phyloP scores from a whole-genome alignment of 2,329 filamentous ascomycete species.

The Ophiostoma fasciatum region DNA sequence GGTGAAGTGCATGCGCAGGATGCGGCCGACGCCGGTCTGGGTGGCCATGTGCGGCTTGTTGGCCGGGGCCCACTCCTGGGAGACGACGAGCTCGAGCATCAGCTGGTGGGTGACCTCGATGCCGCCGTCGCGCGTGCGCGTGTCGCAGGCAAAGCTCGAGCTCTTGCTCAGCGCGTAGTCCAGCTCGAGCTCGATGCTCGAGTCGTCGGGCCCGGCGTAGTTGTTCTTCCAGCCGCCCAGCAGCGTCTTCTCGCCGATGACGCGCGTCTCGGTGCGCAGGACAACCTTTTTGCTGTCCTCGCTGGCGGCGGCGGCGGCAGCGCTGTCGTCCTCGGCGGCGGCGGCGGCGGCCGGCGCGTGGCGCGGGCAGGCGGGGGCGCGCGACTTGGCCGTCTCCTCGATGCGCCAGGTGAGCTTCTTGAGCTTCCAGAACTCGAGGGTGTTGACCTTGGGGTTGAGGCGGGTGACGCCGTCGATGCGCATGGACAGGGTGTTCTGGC shows the following conservation, averaged over 20 bases:
- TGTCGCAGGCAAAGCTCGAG: constrained; percentile 61
- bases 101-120: constrained; percentile 73
- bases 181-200: constrained; percentile 63
- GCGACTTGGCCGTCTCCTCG: constrained; percentile 69
- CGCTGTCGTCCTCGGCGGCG: constrained; percentile 1
- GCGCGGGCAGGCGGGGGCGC: constrained; percentile 65
- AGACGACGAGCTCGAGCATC: constrained; percentile 84
- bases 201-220: constrained; percentile 31
- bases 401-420: constrained; percentile 88
- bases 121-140: constrained; percentile 60
- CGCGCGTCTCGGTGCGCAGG: constrained; percentile 57
- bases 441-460: constrained; percentile 51
- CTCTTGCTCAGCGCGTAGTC: constrained; percentile 50
- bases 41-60: constrained; percentile 54
- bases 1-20: constrained; percentile 83
- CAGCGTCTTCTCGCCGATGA: constrained; percentile 68
- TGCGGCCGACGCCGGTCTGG: constrained; percentile 78
- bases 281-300: constrained; percentile 43
- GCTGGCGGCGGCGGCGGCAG: background rate
- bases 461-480: constrained; percentile 75
- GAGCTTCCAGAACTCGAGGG: constrained; percentile 68
- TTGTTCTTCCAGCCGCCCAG: constrained; percentile 81
- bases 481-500: constrained; percentile 64
- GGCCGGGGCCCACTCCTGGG: constrained; percentile 71
- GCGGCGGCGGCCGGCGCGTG: constrained; percentile 39